Percentiles rank a stretch among this genome's conserved stretches.
Evolutionary conservation across 495 filamentous ascomycete species (phyloP).

Genomic region (Hypoxylon cercidicola): DNA sequence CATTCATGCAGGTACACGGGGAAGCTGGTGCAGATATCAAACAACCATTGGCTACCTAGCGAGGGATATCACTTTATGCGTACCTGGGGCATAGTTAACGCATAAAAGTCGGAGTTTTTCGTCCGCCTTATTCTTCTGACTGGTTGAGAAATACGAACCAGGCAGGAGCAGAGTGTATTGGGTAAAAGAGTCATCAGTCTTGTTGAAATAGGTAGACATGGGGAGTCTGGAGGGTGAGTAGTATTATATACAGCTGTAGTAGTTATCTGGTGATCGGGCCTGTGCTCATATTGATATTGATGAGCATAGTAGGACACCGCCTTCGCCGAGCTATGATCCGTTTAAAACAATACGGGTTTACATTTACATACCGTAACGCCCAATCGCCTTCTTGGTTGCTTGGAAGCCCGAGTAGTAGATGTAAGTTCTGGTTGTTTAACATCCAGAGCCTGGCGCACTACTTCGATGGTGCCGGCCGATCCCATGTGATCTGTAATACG

Average conservation of each 20-base stretch:
- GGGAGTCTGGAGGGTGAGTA: not conserved
- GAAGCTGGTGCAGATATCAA: slow-evolving; percentile 2
- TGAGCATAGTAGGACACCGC: too few relatives aligned
- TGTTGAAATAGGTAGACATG: not conserved
- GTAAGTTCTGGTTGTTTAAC: not conserved
- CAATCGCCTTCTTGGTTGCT: too few relatives aligned
- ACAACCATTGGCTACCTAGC: slow-evolving; percentile 17
- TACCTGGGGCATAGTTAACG: slow-evolving; percentile 15
- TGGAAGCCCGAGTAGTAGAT: too few relatives aligned
- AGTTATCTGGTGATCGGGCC: too few relatives aligned
- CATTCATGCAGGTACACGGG: slow-evolving; percentile 30
- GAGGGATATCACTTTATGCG: slow-evolving; percentile 16
- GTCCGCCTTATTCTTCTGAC: not conserved
- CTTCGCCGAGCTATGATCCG: too few relatives aligned
- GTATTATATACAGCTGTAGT: too few relatives aligned
- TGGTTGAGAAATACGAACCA: slow-evolving; percentile 7
- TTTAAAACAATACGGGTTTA: too few relatives aligned
- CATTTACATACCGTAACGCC: too few relatives aligned
- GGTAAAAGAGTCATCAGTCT: not conserved
- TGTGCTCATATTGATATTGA: too few relatives aligned
- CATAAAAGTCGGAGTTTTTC: slow-evolving; percentile 29
- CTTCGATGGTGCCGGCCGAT: slow-evolving; percentile 23
- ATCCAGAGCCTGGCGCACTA: slow-evolving; percentile 15
- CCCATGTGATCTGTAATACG: slow-evolving; percentile 33
- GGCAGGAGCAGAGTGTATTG: not conserved